phyloP scores from a whole-genome alignment of 2,329 filamentous ascomycete species.

The Pseudogymnoascus sp. region DNA sequence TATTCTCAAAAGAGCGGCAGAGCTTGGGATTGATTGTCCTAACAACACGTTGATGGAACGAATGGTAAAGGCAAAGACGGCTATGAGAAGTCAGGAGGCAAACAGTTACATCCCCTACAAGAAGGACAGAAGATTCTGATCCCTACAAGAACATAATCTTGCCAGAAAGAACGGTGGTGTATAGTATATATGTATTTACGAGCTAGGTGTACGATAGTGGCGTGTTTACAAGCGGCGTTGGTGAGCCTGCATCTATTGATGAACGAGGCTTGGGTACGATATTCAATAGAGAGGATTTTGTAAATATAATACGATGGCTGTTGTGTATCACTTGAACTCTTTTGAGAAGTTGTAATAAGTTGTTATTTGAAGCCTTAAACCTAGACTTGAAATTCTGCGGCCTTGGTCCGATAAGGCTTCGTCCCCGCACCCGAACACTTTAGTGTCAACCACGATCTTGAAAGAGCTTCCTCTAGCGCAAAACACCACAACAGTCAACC shows the following conservation, averaged over 20 bases:
- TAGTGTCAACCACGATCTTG: background rate
- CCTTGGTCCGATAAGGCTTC: background rate
- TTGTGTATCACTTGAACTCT: background rate
- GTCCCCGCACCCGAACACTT: background rate
- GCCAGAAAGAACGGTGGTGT: background rate
- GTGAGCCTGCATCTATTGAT: background rate
- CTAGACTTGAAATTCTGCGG: background rate
- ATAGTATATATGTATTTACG: slow-evolving; percentile 9
- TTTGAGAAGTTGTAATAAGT: slow-evolving; percentile 1
- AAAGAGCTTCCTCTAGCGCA: background rate
- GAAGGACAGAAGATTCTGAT: background rate
- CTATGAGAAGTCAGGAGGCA: slow-evolving; percentile 20
- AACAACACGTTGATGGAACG: slow-evolving; percentile 67
- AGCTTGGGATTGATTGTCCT: slow-evolving; percentile 64
- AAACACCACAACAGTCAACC: background rate
- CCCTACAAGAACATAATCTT: background rate
- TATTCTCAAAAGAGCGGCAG: slow-evolving; percentile 64
- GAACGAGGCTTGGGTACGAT: background rate
- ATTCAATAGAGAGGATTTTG: background rate
- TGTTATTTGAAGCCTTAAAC: slow-evolving; percentile 1
- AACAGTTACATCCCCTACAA: slow-evolving; percentile 24
- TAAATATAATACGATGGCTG: slow-evolving; percentile 7
- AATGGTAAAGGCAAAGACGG: slow-evolving; percentile 64
- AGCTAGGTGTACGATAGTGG: slow-evolving; percentile 4
- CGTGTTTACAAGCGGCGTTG: background rate